Evolutionary conservation across 768 basidiomycete genomes (phyloP).

Genomic region (Plicaturopsis crispa): DNA sequence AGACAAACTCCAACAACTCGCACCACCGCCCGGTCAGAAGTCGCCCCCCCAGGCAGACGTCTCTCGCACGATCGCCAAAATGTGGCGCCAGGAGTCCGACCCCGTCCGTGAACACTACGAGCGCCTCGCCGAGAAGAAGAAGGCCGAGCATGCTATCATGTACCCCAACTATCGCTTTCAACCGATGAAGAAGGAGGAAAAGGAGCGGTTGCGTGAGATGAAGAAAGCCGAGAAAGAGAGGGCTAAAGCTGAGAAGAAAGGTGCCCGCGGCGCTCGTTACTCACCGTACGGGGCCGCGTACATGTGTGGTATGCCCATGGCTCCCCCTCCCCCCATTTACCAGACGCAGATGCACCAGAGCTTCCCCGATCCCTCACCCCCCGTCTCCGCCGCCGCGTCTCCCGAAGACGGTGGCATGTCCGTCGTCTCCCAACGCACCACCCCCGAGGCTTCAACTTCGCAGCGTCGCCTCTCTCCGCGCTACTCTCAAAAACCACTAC

Average conservation of each 20-base stretch:
- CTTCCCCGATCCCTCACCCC: conserved; percentile 5
- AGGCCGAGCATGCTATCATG: conserved; percentile 38
- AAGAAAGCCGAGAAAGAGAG: conserved; percentile 33
- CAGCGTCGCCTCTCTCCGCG: conserved; percentile 1
- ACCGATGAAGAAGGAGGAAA: conserved; percentile 48
- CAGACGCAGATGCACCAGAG: conserved; percentile 5
- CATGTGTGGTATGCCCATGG: conserved; percentile 6
- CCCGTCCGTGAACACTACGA: conserved; percentile 45
- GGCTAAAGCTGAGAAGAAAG: conserved; percentile 17
- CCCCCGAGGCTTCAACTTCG: not conserved
- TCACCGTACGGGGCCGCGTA: no score
- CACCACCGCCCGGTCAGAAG: conserved; percentile 25
- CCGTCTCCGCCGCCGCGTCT: not conserved
- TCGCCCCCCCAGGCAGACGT: conserved; percentile 50
- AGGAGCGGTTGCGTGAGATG: conserved; percentile 30
- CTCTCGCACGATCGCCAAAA: conserved; percentile 50
- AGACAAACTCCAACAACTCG: conserved; percentile 40
- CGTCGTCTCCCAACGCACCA: conserved; percentile 4
- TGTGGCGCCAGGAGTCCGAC: conserved; percentile 55
- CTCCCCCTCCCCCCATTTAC: not conserved
- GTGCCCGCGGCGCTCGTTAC: conserved; percentile 14
- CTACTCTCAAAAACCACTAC: conserved; percentile 4
- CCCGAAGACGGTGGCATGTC: not conserved
- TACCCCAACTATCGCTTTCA: conserved; percentile 55
- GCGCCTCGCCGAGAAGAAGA: conserved; percentile 41